A percentile compares a stretch with the other conserved stretches of the same genome.
phyloP scores from a whole-genome alignment of 2,329 filamentous ascomycete species.

The Trichoderma gracile region DNA sequence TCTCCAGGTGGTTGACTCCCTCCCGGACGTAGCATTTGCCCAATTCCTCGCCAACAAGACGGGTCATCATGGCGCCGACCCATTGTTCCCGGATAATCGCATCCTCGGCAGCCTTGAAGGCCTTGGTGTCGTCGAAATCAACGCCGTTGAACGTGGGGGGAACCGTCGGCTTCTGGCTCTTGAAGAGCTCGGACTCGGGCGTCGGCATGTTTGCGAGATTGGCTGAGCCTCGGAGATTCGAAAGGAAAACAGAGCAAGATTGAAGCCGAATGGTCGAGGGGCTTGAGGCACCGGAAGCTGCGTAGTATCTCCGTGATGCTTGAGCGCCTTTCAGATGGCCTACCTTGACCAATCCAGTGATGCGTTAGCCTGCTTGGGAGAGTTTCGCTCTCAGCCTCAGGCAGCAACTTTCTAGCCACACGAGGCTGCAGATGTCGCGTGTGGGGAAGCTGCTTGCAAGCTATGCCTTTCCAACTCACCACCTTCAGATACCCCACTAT shows the following conservation, averaged over 20 bases:
- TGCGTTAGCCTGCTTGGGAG: conserved; percentile 3
- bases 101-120: conserved; percentile 80
- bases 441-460: conserved; percentile 1
- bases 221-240: conserved; percentile 24
- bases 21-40: conserved; percentile 82
- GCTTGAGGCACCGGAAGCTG: conserved; percentile 24
- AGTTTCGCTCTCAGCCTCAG: conserved; percentile 19
- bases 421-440: conserved; percentile 26
- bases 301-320: conserved; percentile 30
- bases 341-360: conserved; percentile 3
- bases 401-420: conserved; percentile 22
- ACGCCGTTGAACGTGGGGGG: conserved; percentile 83
- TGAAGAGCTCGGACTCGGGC: conserved; percentile 77
- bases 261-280: conserved; percentile 27
- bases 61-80: conserved; percentile 87
- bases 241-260: conserved; percentile 11
- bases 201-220: conserved; percentile 65
- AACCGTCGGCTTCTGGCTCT: conserved; percentile 80
- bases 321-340: conserved; percentile 32
- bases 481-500: conserved; percentile 39
- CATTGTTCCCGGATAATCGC: conserved; percentile 82
- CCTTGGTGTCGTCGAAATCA: conserved; percentile 79
- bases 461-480: conserved; percentile 36
- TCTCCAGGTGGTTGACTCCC: conserved; percentile 86
- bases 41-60: conserved; percentile 78